Percentiles rank a stretch among this genome's conserved stretches.
These are phyloP conservation scores for Phylloporus rhodoxanthus DNA, from an alignment of 768 basidiomycete species.

Conservation along the genomic window DNA sequence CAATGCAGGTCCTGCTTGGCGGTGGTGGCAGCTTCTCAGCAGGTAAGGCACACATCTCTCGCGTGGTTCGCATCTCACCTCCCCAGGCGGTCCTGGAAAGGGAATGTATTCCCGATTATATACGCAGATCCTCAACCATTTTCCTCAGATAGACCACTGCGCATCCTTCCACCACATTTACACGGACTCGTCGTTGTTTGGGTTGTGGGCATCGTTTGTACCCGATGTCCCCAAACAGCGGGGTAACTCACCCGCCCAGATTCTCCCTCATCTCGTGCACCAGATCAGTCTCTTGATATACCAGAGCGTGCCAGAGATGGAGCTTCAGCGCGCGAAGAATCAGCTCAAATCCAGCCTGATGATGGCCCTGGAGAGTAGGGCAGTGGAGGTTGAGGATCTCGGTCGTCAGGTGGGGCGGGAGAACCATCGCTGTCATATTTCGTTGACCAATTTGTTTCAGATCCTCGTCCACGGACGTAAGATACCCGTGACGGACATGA, in stretches of 20 bases:
- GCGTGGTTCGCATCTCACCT: conserved; percentile 4
- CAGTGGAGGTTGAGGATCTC: conserved; percentile 82
- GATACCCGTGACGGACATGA: conserved; percentile 88
- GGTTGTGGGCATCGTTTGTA: conserved; percentile 80
- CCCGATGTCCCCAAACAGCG: conserved; percentile 52
- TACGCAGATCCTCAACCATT: conserved; percentile 92
- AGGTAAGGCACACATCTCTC: conserved; percentile 35
- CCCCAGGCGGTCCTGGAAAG: conserved; percentile 86
- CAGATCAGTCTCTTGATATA: conserved; percentile 82
- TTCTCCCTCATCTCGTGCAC: conserved; percentile 79
- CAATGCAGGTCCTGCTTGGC: conserved; percentile 90
- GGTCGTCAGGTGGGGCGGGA: conserved; percentile 67
- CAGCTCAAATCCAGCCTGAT: conserved; percentile 89
- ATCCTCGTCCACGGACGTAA: conserved; percentile 83
- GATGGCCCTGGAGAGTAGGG: conserved; percentile 89
- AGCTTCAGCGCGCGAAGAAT: conserved; percentile 87
- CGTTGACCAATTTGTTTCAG: conserved; percentile 31
- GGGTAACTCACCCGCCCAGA: conserved; percentile 61
- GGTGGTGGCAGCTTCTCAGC: conserved; percentile 97
- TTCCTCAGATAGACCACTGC: conserved; percentile 91
- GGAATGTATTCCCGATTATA: conserved; percentile 98
- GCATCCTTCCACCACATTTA: conserved; percentile 98
- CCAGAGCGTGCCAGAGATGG: conserved; percentile 54
- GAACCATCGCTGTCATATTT: background rate
- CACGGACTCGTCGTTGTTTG: conserved; percentile 89